phyloP scores from a whole-genome alignment of 2,329 filamentous ascomycete genomes.

The Claviceps cyperi region DNA sequence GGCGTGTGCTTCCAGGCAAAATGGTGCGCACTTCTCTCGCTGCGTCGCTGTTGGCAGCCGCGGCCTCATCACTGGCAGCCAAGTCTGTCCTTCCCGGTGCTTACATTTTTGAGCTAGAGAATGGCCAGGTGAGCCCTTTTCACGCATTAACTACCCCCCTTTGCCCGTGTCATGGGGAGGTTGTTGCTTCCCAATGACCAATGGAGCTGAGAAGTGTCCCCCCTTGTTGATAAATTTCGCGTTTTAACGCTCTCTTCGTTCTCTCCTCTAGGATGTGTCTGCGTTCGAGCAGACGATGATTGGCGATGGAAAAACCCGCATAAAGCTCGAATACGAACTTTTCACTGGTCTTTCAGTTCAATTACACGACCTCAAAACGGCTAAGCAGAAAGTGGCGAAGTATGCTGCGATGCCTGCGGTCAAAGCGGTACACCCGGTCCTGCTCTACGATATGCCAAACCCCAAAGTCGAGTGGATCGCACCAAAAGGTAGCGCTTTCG shows the following conservation, averaged over 20 bases:
- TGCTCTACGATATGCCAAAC: conserved; percentile 29
- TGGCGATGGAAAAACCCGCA: conserved; percentile 27
- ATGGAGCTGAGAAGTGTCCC: background rate
- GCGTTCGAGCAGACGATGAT: conserved; percentile 8
- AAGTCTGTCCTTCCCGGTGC: conserved; percentile 8
- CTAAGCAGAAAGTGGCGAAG: conserved; percentile 26
- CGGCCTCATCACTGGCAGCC: conserved; percentile 6
- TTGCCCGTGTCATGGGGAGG: background rate
- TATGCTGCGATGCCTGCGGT: conserved; percentile 29
- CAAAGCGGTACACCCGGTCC: conserved; percentile 35
- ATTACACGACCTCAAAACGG: conserved; percentile 30
- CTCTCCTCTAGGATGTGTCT: conserved; percentile 6
- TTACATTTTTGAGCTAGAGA: conserved; percentile 11
- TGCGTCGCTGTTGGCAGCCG: conserved; percentile 7
- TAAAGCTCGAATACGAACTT: conserved; percentile 34
- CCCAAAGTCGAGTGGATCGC: conserved; percentile 31
- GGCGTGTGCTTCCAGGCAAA: background rate
- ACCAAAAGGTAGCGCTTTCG: conserved; percentile 11
- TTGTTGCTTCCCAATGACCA: background rate
- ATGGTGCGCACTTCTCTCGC: conserved; percentile 10
- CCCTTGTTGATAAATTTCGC: background rate
- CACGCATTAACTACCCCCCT: background rate
- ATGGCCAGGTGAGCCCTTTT: conserved; percentile 8
- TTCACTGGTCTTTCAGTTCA: conserved; percentile 42
- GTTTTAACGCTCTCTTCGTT: background rate